These are phyloP conservation scores for Crassisporium funariophilum DNA, from an alignment of 768 basidiomycete species.

Conservation along the genomic window DNA sequence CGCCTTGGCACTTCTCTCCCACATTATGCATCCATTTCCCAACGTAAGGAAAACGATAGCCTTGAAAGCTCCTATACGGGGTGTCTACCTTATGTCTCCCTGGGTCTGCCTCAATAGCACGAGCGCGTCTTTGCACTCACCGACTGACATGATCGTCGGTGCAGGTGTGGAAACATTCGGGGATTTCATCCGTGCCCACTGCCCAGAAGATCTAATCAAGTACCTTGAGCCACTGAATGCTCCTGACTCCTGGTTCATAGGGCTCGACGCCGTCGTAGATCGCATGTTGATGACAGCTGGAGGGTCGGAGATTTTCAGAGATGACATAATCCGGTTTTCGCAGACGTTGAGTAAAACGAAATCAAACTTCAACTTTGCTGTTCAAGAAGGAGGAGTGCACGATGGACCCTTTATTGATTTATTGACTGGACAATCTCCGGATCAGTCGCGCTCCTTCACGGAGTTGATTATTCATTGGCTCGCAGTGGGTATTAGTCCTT, in stretches of 20 bases:
- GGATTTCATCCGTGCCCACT: background rate
- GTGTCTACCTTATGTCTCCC: slow-evolving; percentile 33
- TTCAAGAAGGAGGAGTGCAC: slow-evolving; percentile 16
- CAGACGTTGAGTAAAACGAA: slow-evolving; percentile 7
- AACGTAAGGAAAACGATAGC: slow-evolving; percentile 17
- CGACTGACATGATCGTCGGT: slow-evolving; percentile 5
- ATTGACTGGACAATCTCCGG: background rate
- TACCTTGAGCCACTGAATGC: slow-evolving; percentile 22
- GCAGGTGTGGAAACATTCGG: background rate
- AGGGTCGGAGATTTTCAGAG: slow-evolving; percentile 22
- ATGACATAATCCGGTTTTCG: slow-evolving; percentile 23
- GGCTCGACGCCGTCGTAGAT: slow-evolving; percentile 21
- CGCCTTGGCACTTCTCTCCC: slow-evolving; percentile 27
- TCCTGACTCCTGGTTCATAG: slow-evolving; percentile 27
- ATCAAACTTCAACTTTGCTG: slow-evolving; percentile 8
- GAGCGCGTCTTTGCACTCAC: slow-evolving; percentile 1
- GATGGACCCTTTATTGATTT: slow-evolving; percentile 16
- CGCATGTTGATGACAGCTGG: slow-evolving; percentile 29
- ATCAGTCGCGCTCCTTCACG: slow-evolving; percentile 6
- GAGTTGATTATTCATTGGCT: slow-evolving; percentile 14
- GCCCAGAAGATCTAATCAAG: background rate
- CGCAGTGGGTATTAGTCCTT: slow-evolving; percentile 7
- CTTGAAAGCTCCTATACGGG: slow-evolving; percentile 19
- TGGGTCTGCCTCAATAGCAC: slow-evolving; percentile 23
- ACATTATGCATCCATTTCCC: slow-evolving; percentile 31